Evolutionary conservation across 768 basidiomycete genomes (phyloP), one percentile per base, ranked within the genome.

Genomic region (Astraeus odoratus): DNA sequence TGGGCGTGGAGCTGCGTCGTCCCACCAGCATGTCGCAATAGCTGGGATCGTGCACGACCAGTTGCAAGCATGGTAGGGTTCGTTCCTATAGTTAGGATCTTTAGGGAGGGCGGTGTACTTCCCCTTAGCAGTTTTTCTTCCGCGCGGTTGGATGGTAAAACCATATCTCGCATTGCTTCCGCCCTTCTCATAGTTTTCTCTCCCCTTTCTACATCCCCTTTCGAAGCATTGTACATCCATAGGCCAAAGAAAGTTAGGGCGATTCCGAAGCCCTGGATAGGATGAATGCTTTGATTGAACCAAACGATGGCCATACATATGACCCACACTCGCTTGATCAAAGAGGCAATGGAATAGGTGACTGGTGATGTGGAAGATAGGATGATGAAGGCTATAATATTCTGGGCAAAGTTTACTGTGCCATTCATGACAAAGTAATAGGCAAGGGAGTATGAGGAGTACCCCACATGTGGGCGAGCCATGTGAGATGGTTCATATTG

Each of bases 261-360:
- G 57, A 99, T 99, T n/a, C 96, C 96, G 39, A 87, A 58, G 4
- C 76, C 93, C 65, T 97, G 93, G 16, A 96, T 57, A 8, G 77
- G 78, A 49, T 94, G 86, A 15, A 97, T 79, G 27, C 73, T 60
- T 68, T 97, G 95, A 45, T 76, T 82, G 70, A 97, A 98, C 95
- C 95, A 99, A 41, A 93, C 72, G 59, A 99, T 88, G 16, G 96
- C 96, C 56, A 97, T 86, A 69, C 92, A 94, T 58, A 99, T 99
- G 57, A 99, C 96, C 37, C 83, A 92, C 44, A 99, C 93, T 20
- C 96, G 91, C 67, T 99, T 99, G 70, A 97, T 81, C 57, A 99
- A 80, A 3, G 92, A 96, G 3, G 96, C 96, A 63, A 99, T 98
- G 42, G 91, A 95, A 67, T 99, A 99, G 1, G 96, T 98, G 54